Evolutionary conservation across 1,139 yeast species (phyloP).

Genomic region (Geotrichum macrosporum): DNA sequence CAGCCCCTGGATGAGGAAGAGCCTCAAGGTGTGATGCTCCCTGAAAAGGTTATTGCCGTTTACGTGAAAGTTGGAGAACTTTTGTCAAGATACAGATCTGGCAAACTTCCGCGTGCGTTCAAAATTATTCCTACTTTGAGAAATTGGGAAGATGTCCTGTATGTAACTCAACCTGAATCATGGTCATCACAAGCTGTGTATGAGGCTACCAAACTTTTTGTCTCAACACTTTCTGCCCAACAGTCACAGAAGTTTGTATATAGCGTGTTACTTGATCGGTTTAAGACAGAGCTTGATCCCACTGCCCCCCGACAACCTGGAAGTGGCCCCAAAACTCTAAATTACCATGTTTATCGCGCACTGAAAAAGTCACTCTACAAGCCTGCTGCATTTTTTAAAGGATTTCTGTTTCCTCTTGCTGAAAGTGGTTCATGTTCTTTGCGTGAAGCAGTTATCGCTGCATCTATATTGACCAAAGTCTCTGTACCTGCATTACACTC

Average conservation of each 20-base stretch:
- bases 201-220: conserved; percentile 92
- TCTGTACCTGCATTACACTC: conserved; percentile 95
- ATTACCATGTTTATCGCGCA: conserved; percentile 89
- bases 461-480: conserved; percentile 81
- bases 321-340: conserved; percentile 41
- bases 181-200: conserved; percentile 98
- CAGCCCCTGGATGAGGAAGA: conserved; percentile 29
- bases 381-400: conserved; percentile 97
- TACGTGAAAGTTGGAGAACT: conserved; percentile 88
- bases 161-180: conserved; percentile 81
- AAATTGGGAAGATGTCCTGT: conserved; percentile 93
- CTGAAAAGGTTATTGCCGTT: conserved; percentile 94
- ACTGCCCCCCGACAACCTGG: conserved; percentile 34
- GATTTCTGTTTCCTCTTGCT: conserved; percentile 86
- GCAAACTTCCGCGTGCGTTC: conserved; percentile 90
- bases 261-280: conserved; percentile 72
- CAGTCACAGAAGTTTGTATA: conserved; percentile 86
- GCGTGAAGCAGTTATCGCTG: conserved; percentile 93
- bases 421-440: conserved; percentile 62
- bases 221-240: conserved; percentile 78
- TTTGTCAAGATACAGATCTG: conserved; percentile 87
- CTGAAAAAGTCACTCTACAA: conserved; percentile 88
- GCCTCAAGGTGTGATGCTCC: conserved; percentile 62
- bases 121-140: conserved; percentile 87
- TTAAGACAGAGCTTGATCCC: conserved; percentile 76